Base-by-base conservation (phyloP, 1,284 basidiomycete species). In the Boletus mariae region DNA sequence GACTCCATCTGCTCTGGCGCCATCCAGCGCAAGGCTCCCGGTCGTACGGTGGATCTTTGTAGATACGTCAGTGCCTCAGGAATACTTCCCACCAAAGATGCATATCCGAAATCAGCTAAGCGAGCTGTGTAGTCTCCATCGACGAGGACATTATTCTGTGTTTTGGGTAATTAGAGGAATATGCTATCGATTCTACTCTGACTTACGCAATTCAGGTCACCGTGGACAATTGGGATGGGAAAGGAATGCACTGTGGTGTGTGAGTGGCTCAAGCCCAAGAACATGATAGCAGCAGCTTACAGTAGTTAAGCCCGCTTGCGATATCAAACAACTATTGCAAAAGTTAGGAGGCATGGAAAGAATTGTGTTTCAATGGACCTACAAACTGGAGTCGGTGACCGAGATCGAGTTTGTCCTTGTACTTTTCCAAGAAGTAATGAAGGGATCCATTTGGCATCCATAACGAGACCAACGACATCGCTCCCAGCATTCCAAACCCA, bases 361-460 rank as follows among this genome's bases (percentile, higher is more conserved):
- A 2, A 1, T n/a, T 20, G 20, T 20, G 20, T 0, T 7, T 13
- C 0, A 20, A 6, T 3, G 12, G 13, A 47, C 63, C 4, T 25
- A 66, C 61, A 15, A 61, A 1, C 3, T 25, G 28, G 2, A 64
- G 48, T 20, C 49, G 32, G 23, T 55, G 52, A 4, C 2, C 25
- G 1, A 43, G 10, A 2, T 9, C 5, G 1, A 67, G 20, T 2
- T 34, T 45, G 2, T 37, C 3, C 1, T 54, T 35, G 12, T 53
- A 10, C 23, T 37, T 46, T 5, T 26, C 11, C 12, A 65, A n/a
- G 29, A 55, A 59, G 1, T 17, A 3, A 1, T 52, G 45, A 6
- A 63, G 34, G 3, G 52, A 45, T 2, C 6, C 32, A 12, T 34
- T 34, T 26, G 44, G 43, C 52, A 62, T 59, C 61, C 61, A 63